Base-by-base conservation (phyloP, 352 stramenopile genomes). In the Globisporangium perplexum region DNA sequence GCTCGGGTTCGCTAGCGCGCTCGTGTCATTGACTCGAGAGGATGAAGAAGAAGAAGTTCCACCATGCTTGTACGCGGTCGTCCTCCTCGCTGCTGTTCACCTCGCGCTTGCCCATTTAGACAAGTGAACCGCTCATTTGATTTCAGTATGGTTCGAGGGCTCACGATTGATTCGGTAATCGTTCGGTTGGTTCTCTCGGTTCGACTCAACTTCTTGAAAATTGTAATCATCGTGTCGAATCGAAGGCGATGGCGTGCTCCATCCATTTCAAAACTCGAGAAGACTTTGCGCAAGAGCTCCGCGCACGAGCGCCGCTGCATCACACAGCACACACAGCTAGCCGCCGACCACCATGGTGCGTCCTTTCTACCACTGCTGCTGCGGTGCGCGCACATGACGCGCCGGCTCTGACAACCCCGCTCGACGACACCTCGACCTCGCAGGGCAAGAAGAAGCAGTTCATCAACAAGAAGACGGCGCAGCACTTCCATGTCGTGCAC, bases 401-500 rank as follows among this genome's bases (percentile, higher is more conserved):
- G 26, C 31, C 26, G 17, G 7, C 4, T 10, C 41, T 46, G 22
- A 46, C 18, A 7, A 12, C n/a, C 20, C 12, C 10, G 15, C 12
- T 26, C 10, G 18, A 0, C 4, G 41, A 12, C 22, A n/a, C n/a
- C n/a, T n/a, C n/a, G 39, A 5, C 22, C 22, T 26, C 23, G 22
- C 44, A 83, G 72, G 72, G 57, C 33, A 72, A 72, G 35, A 93
- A 93, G 68, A 90, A 91, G 59, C 73, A 82, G 47, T 93, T 93
- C 50, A 89, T 93, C 61, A 77, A 91, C 72, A 91, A 90, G 66
- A 92, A 92, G 64, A 83, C 65, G 7, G 83, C 82, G 55, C 82
- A 92, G 54, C 84, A 93, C 68, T 94, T 91, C 59, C 82, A 93
- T 62, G 77, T 94, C 41, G 81, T 94, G 58, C 84, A 94, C 48